Conservation (phyloP, 1,284 basidiomycete genomes). For the Ustilago vetiveriae region DNA sequence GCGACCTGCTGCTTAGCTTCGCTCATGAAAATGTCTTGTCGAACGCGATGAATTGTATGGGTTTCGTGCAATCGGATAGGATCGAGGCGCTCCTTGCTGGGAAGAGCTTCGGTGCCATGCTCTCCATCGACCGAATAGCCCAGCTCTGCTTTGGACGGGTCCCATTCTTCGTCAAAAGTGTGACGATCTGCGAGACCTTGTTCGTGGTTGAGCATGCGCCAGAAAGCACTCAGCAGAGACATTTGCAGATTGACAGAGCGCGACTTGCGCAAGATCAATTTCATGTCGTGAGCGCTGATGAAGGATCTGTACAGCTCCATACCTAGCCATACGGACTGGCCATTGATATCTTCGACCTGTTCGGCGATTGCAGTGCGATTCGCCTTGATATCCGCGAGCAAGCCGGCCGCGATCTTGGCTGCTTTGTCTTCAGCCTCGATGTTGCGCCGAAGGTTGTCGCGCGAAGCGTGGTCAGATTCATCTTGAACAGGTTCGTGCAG, state of each 20-base stretch:
- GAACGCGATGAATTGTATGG: conserved; percentile 53
- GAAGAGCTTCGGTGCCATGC: conserved; percentile 60
- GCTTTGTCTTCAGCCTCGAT: conserved; percentile 29
- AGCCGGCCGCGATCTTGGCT: conserved; percentile 6
- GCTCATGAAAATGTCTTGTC: conserved; percentile 67
- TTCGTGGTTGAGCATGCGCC: conserved; percentile 30
- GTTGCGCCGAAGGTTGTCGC: conserved; percentile 14
- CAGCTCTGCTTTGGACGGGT: conserved; percentile 9
- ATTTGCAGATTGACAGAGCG: conserved; percentile 34
- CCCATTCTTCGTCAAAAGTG: conserved; percentile 17
- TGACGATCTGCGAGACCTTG: conserved; percentile 21
- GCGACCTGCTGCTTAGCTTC: conserved; percentile 69
- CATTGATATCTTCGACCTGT: conserved; percentile 27
- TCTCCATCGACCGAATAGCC: conserved; percentile 42
- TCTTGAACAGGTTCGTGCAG: conserved; percentile 1
- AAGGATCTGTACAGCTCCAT: conserved; percentile 69
- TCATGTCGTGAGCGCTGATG: conserved; percentile 68
- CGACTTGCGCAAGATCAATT: conserved; percentile 27
- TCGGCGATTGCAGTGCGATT: conserved; percentile 18
- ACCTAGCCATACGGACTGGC: conserved; percentile 37
- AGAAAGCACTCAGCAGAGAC: conserved; percentile 34
- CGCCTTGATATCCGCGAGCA: conserved; percentile 20
- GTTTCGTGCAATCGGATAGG: conserved; percentile 68
- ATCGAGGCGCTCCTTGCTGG: conserved; percentile 42
- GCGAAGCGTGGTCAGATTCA: conserved; percentile 6